Evolutionary conservation across 345 rosid species (phyloP).

Genomic region (Eutrema yunnanense): DNA sequence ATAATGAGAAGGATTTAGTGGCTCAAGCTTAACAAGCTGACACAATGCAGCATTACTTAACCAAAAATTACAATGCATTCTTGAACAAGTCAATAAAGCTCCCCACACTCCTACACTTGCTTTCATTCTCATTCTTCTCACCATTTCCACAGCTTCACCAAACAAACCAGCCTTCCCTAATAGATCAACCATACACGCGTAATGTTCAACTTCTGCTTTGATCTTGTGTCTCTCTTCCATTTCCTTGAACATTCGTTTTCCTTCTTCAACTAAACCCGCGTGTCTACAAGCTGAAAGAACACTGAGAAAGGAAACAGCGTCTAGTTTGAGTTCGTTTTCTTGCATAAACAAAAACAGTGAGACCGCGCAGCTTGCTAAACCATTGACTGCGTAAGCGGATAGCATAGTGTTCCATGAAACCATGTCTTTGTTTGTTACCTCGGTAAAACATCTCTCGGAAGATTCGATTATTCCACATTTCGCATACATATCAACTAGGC

Average conservation of each 20-base stretch:
- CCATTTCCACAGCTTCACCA: conserved; percentile 36
- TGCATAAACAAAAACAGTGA: conserved; percentile 49
- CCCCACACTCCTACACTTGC: conserved; percentile 66
- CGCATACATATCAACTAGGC: conserved; percentile 61
- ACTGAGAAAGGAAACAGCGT: conserved; percentile 41
- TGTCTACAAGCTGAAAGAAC: conserved; percentile 67
- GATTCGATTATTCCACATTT: conserved; percentile 49
- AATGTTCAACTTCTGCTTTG: conserved; percentile 39
- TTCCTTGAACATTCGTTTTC: conserved; percentile 37
- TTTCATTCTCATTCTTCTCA: conserved; percentile 44
- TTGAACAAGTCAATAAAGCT: conserved; percentile 47
- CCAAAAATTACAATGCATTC: conserved; percentile 45
- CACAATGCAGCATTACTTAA: conserved; percentile 44
- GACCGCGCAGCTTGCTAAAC: conserved; percentile 44
- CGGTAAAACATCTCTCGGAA: conserved; percentile 37
- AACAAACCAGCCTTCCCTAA: conserved; percentile 58
- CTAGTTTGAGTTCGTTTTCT: conserved; percentile 29
- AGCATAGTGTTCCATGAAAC: conserved; percentile 62
- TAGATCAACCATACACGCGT: conserved; percentile 61
- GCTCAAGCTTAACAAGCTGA: conserved; percentile 48
- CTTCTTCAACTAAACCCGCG: conserved; percentile 50
- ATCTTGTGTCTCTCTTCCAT: conserved; percentile 38
- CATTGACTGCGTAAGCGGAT: conserved; percentile 48
- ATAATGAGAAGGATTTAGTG: conserved; percentile 44
- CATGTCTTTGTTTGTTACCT: conserved; percentile 39